A percentile compares a stretch with the other conserved stretches of the same genome.
These are phyloP conservation scores for Lipomyces orientalis DNA, from an alignment of 805 yeast species.

Conservation along the genomic window DNA sequence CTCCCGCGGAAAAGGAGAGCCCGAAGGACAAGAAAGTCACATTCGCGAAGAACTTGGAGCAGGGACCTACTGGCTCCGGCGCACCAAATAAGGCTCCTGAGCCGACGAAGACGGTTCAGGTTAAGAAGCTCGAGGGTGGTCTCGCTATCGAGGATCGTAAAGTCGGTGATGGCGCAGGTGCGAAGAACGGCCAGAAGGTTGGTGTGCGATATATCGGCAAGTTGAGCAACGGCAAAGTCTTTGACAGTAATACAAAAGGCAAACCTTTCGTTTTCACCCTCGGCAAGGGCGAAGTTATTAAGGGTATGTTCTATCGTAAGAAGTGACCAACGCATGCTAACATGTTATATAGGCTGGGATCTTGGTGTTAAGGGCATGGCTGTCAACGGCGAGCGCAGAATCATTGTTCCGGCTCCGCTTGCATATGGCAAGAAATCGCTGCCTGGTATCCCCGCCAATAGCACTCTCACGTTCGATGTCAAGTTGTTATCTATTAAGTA, in stretches of 20 bases:
- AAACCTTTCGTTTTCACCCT: conserved; percentile 90
- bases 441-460: conserved; percentile 98
- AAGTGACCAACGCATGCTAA: background rate
- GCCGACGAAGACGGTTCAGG: conserved; percentile 40
- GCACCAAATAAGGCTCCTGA: conserved; percentile 47
- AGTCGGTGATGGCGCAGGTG: conserved; percentile 83
- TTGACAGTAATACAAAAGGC: conserved; percentile 96
- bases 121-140: conserved; percentile 89
- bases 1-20: conserved; percentile 41
- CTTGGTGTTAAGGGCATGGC: conserved; percentile 99
- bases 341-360: conserved; percentile 62
- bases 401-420: conserved; percentile 91
- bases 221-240: conserved; percentile 92
- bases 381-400: conserved; percentile 98
- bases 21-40: conserved; percentile 75
- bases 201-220: conserved; percentile 98
- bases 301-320: conserved; percentile 55
- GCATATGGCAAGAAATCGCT: conserved; percentile 94
- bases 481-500: conserved; percentile 25
- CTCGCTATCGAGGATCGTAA: conserved; percentile 91
- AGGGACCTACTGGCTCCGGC: conserved; percentile 76
- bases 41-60: conserved; percentile 89
- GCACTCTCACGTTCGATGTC: conserved; percentile 91
- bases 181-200: conserved; percentile 87
- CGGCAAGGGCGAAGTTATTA: conserved; percentile 98